Evolutionary conservation across 768 basidiomycete species (phyloP), one percentile per base, ranked within the genome.

Genomic region (Lactifluus hygrophoroides): DNA sequence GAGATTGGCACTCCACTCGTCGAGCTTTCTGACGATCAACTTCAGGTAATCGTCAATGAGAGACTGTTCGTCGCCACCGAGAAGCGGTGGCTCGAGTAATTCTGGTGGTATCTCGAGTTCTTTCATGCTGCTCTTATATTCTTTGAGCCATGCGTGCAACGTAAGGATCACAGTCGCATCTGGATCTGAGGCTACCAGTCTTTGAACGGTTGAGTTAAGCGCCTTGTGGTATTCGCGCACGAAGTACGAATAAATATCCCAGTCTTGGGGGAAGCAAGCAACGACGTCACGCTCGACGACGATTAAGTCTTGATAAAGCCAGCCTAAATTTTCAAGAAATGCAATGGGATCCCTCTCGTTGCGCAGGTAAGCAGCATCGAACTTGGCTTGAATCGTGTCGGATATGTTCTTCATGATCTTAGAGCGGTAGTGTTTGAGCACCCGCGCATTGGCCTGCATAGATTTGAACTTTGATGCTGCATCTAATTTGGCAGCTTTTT

Each of bases 11-110:
- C 91, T 87, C 96, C 96, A 99, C 70, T 99, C 95, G 71, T 97
- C 94, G 51, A 98, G 84, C 71, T 97, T 97, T 71, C 80, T 82
- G 69, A 96, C 83, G 71, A 99, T 94, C 60, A 98, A 80, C 63
- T 85, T 83, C 52, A 96, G 83, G 72, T 99, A 99, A 66, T 94
- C 93, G 65, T 99, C 95, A 65, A 98, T 94, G 57, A 99, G 80
- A 28, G 75, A 75, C 69, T 96, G 92, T 67, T 95, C 93, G 69
- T 94, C 93, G 57, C 96, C 95, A 58, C 93, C 94, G 34, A 99
- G 78, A n/a, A 98, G 75, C 0, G 94, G 84, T 0, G 95, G 96
- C 54, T 92, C 84, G 32, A 96, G 75, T 51, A 89, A 80, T 42
- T 92, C 92, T 0, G 83, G 74, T 0, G 92, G 79, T 25, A 98